A percentile compares a stretch with the other conserved stretches of the same genome.
These are phyloP conservation scores for Boletus reticulatus DNA, from an alignment of 768 basidiomycete genomes.

Conservation along the genomic window DNA sequence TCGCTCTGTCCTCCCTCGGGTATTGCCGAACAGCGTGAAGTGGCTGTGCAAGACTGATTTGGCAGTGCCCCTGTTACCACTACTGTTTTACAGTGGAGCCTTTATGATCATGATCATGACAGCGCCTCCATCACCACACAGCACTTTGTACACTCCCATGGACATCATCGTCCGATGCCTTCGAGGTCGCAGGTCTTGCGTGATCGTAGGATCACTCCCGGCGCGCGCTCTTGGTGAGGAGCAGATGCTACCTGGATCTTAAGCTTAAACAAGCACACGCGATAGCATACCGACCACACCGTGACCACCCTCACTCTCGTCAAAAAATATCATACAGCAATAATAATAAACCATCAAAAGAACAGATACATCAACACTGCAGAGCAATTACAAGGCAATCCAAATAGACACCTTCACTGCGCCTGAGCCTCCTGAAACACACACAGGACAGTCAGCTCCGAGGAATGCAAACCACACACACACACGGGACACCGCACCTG, in stretches of 20 bases:
- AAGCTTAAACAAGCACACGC: too few species aligned
- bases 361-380: background rate
- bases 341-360: constrained; percentile 16
- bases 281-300: background rate
- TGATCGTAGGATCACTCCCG: too few species aligned
- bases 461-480: background rate
- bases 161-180: too few species aligned
- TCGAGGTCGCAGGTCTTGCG: too few species aligned
- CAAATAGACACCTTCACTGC: constrained; percentile 26
- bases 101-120: too few species aligned
- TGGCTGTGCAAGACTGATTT: constrained; percentile 21
- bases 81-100: too few species aligned
- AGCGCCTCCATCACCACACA: too few species aligned
- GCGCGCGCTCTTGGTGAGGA: too few species aligned
- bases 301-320: background rate
- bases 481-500: constrained; percentile 48
- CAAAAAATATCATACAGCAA: constrained; percentile 3
- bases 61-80: background rate
- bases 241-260: too few species aligned
- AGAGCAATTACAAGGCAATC: background rate
- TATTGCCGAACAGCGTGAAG: constrained; percentile 18
- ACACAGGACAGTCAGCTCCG: background rate
- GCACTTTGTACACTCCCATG: too few species aligned
- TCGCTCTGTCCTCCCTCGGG: constrained; percentile 9
- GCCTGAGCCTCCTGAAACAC: constrained; percentile 46